Base-by-base conservation (phyloP, 1,284 basidiomycete species). In the Naganishia sp. region DNA sequence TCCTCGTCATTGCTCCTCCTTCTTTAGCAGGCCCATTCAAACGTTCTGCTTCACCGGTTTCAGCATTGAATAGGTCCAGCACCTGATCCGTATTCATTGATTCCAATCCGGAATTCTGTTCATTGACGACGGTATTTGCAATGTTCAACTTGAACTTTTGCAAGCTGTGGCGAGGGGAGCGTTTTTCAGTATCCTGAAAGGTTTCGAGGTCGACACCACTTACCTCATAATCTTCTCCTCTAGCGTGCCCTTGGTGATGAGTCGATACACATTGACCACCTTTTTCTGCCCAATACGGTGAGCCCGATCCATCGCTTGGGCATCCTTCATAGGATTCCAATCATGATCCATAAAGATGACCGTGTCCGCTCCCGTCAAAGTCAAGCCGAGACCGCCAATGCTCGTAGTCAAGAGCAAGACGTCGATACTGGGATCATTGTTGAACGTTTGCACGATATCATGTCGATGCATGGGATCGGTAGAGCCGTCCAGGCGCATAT, bases 171-270 rank as follows among this genome's bases (percentile, higher is more conserved):
- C n/a, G 36, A n/a, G 13, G 54, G 45, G 21, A 21, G 5, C 36
- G 10, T 43, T 45, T 13, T 1, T 39, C 28, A 52, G 10, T 23
- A 48, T 28, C 13, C 10, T 13, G 7, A 36, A 25, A n/a, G 52
- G 11, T 28, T 6, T 15, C 46, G 10, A 45, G 43, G 9, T 50
- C 5, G 43, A 10, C n/a, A n/a, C 3, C 39, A 49, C 89, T 70
- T 77, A 94, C 91, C 96, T 96, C 96, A 99, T 99, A 74, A 99
- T 99, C 81, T 98, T 98, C 79, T 99, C 95, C 80, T 99, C 96
- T 61, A 99, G 80, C 0, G 96, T 99, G 36, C 94, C 95, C 75
- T 94, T 90, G 15, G 94, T 99, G 74, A 99, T 94, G 64, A 99
- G 81, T 18, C 96, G 88, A 81, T 99, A 99, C 5, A 99, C 96